Conservation (phyloP, 495 filamentous ascomycete genomes). For the Penicillium coffeae region DNA sequence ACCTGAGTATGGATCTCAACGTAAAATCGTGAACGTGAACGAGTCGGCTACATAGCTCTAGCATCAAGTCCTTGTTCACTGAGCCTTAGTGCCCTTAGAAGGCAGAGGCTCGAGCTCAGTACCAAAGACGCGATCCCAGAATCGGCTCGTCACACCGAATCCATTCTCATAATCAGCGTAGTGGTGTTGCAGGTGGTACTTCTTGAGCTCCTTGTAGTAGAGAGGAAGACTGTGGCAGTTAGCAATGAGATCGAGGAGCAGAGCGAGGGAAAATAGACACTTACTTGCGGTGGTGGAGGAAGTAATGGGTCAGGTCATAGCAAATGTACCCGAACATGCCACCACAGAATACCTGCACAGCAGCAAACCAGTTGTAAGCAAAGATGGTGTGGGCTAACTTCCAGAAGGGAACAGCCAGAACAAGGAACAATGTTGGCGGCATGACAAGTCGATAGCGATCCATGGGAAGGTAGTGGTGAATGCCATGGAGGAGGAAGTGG, state of each 20-base stretch:
- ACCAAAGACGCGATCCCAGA: conserved; percentile 93
- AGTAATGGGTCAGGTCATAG: conserved; percentile 98
- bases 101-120: conserved; percentile 63
- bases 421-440: conserved; percentile 85
- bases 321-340: conserved; percentile 93
- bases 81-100: conserved; percentile 52
- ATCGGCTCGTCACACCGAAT: conserved; percentile 96
- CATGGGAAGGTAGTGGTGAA: conserved; percentile 99
- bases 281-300: conserved; percentile 94
- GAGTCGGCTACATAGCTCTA: conserved; percentile 1
- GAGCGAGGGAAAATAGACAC: conserved; percentile 22
- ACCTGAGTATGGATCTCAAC: conserved; percentile 13
- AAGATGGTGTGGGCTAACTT: conserved; percentile 84
- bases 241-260: conserved; percentile 1
- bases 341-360: conserved; percentile 73
- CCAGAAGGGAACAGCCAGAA: conserved; percentile 87
- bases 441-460: conserved; percentile 95
- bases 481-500: conserved; percentile 94
- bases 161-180: conserved; percentile 95
- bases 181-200: conserved; percentile 94
- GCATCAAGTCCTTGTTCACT: conserved; percentile 33
- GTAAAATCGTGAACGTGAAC: conserved; percentile 25
- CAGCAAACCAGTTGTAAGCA: conserved; percentile 80
- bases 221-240: conserved; percentile 58
- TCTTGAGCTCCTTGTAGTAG: conserved; percentile 88